Evolutionary conservation across 2,329 filamentous ascomycete species (phyloP).

Genomic region (Aspergillus fischeri): DNA sequence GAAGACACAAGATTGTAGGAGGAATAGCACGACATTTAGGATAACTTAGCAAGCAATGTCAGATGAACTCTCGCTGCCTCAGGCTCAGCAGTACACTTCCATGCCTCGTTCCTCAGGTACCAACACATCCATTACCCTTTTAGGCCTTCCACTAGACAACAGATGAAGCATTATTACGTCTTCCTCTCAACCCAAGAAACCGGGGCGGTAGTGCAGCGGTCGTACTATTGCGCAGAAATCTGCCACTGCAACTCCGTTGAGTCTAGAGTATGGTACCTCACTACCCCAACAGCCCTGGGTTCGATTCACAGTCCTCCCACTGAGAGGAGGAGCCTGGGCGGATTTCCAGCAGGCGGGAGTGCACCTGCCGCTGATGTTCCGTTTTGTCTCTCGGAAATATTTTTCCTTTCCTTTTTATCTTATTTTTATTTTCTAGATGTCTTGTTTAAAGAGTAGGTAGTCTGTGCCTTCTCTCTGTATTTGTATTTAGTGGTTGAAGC

Average conservation of each 20-base stretch:
- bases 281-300: background rate
- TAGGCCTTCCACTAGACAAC: background rate
- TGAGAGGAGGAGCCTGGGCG: background rate
- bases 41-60: background rate
- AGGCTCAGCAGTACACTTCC: background rate
- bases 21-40: background rate
- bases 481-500: background rate
- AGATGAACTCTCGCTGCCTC: background rate
- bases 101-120: background rate
- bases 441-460: background rate
- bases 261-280: background rate
- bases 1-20: background rate
- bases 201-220: background rate
- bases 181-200: background rate
- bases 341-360: background rate
- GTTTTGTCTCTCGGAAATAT: background rate
- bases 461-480: background rate
- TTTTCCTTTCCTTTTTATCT: background rate
- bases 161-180: background rate
- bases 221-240: background rate
- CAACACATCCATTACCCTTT: background rate
- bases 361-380: background rate
- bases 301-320: background rate
- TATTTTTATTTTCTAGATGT: background rate
- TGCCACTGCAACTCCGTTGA: background rate